Evolutionary conservation across 176 grass and related monocot genomes (phyloP).

Genomic region (Areca catechu): DNA sequence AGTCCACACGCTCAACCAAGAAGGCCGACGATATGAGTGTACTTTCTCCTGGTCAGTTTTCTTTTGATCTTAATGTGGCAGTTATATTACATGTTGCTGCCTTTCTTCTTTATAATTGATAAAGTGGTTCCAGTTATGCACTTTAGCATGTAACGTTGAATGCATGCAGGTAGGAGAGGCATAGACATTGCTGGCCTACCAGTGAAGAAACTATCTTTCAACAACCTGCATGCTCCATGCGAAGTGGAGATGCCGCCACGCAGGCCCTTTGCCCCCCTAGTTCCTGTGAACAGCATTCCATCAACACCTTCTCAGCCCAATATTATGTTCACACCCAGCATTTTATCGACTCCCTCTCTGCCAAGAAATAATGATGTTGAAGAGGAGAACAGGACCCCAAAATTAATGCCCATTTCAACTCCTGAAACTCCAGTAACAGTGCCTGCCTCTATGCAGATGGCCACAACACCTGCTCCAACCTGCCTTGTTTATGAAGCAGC

Average conservation of each 20-base stretch:
- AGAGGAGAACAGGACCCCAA: slow-evolving; percentile 41
- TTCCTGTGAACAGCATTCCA: slow-evolving; percentile 14
- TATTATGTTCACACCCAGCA: neutral
- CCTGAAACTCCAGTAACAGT: slow-evolving; percentile 28
- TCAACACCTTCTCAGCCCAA: neutral
- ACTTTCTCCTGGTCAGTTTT: slow-evolving; percentile 43
- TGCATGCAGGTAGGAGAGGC: slow-evolving; percentile 36
- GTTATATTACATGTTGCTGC: too few relatives aligned
- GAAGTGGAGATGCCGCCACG: slow-evolving; percentile 29
- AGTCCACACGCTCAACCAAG: slow-evolving; percentile 40
- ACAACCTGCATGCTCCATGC: slow-evolving; percentile 21
- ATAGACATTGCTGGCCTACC: slow-evolving; percentile 30
- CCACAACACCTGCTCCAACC: slow-evolving; percentile 32
- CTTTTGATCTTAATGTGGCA: neutral
- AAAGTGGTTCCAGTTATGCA: too few relatives aligned
- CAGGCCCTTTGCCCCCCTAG: slow-evolving; percentile 49
- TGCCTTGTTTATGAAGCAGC: slow-evolving; percentile 22
- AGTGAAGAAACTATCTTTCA: slow-evolving; percentile 50
- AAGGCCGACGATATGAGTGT: slow-evolving; percentile 33
- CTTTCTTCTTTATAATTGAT: neutral
- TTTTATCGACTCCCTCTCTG: slow-evolving; percentile 17
- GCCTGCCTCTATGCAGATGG: slow-evolving; percentile 37
- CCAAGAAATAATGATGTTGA: slow-evolving; percentile 2
- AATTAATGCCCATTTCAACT: slow-evolving; percentile 10
- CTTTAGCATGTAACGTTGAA: neutral